phyloP scores from a whole-genome alignment of 202 grass and related monocot species.

The Eragrostis tef region DNA sequence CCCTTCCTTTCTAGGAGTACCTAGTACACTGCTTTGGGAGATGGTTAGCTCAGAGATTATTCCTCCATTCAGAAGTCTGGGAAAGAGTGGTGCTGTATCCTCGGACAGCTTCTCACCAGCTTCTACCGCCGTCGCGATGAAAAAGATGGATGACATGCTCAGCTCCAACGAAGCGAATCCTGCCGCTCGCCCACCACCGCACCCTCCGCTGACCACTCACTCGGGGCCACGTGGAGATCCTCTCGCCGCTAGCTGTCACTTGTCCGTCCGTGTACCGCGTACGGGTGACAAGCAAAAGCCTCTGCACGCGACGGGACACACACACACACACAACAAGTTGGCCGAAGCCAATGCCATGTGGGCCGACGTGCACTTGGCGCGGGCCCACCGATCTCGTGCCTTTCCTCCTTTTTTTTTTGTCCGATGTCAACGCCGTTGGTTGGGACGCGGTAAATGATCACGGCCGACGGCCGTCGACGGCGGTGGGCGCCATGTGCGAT shows the following conservation, averaged over 20 bases:
- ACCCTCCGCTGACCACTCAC: neutral
- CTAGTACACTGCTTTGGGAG: too few species aligned
- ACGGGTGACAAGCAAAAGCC: too few species aligned
- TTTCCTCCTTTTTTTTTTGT: too few species aligned
- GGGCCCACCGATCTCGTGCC: neutral
- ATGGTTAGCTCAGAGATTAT: too few species aligned
- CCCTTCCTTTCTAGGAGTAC: too few species aligned
- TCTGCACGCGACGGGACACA: neutral
- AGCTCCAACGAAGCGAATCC: neutral
- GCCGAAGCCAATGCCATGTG: neutral
- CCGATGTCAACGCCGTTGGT: slow-evolving; percentile 8
- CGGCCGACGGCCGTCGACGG: too few species aligned
- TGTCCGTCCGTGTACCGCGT: neutral
- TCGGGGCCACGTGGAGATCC: neutral
- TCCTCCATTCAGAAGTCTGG: too few species aligned
- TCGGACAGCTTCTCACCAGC: too few species aligned
- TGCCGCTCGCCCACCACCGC: neutral
- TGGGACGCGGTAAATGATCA: neutral
- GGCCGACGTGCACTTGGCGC: neutral
- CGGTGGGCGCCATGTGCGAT: too few species aligned
- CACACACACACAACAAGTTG: too few species aligned
- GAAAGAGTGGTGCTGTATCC: too few species aligned
- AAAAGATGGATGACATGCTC: neutral
- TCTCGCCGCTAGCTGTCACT: neutral
- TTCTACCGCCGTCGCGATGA: neutral